A percentile compares a stretch with the other conserved stretches of the same genome.
Evolutionary conservation across 208 protist species (phyloP).

Genomic region (Acanthamoeba healyi): DNA sequence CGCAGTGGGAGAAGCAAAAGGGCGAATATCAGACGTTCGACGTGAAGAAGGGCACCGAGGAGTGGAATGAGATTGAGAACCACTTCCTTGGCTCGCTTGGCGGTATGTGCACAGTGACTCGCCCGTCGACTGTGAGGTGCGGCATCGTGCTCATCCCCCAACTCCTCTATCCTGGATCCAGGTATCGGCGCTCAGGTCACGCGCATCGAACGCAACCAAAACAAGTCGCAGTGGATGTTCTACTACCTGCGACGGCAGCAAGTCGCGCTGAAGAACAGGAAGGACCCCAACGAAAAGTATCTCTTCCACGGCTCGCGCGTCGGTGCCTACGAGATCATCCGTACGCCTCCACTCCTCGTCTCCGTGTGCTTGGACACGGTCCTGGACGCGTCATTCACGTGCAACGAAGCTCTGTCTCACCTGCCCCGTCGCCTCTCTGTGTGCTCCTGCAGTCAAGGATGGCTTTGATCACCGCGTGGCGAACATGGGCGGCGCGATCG

Average conservation of each 20-base stretch:
- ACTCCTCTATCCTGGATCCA: no score
- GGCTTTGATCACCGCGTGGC: constrained; percentile 26
- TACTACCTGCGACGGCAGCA: constrained; percentile 45
- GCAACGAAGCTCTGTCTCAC: no score
- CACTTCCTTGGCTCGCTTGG: background rate
- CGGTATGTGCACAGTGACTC: background rate
- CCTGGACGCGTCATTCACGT: no score
- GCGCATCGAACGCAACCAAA: constrained; percentile 30
- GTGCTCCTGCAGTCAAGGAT: background rate
- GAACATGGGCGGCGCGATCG: constrained; percentile 31
- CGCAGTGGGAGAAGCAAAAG: constrained; percentile 10
- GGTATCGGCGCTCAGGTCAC: background rate
- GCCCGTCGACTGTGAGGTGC: no score
- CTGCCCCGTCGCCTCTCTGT: no score
- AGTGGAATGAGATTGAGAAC: constrained; percentile 20
- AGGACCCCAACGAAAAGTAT: constrained; percentile 25
- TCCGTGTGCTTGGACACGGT: no score
- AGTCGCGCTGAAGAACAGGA: constrained; percentile 31
- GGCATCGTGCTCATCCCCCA: no score
- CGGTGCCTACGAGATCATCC: constrained; percentile 32
- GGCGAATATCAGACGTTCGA: background rate
- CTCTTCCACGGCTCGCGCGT: constrained; percentile 26
- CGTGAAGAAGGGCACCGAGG: constrained; percentile 3
- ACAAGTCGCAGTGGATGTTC: constrained; percentile 36
- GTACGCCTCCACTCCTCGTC: background rate